Base-by-base conservation (phyloP, 345 rosid genomes). In the Ricinus communis region DNA sequence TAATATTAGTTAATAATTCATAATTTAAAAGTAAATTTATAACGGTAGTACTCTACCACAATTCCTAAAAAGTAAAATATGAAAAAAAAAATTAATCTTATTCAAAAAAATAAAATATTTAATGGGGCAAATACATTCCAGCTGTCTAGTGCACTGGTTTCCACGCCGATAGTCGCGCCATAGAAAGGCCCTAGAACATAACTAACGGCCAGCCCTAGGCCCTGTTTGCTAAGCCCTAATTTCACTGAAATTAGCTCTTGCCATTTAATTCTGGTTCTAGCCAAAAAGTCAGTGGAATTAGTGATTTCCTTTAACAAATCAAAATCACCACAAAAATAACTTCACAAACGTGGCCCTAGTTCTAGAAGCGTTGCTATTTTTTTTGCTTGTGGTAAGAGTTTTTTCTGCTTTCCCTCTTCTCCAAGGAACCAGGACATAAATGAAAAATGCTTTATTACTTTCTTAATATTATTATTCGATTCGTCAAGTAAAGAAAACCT, bases 351-450 rank as follows among this genome's bases (percentile, higher is more conserved):
- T 56, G 62, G 71, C 30, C 62, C 8, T 25, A 16, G 1, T 5
- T 13, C 66, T 13, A 18, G 21, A 38, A 12, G 19, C 18, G 31
- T 52, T 18, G 40, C 53, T 45, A 2, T 62, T 43, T 12, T 12
- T 12, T 43, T 12, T 12, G 1, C 1, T 43, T 40, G 31, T 36
- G 72, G 73, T 25, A 55, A 55, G 68, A 33, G 13, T 6, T 38
- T 52, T 40, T 43, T 30, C 25, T 0, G 9, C 5, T 11, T 65
- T 65, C 2, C 81, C 74, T 65, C 46, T 54, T 28, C 69, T 47
- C 80, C 85, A 79, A 79, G 81, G 45, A 76, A 79, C 21, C 25
- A 7, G 85, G 71, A 12, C n/a, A n/a, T n/a, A n/a, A n/a, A n/a
- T 12, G 7, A 72, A 54, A 75, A 49, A 10, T n/a, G 8, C 8